These are phyloP conservation scores for Rosellinia necatrix DNA, from an alignment of 2,329 filamentous ascomycete species.

Conservation along the genomic window DNA sequence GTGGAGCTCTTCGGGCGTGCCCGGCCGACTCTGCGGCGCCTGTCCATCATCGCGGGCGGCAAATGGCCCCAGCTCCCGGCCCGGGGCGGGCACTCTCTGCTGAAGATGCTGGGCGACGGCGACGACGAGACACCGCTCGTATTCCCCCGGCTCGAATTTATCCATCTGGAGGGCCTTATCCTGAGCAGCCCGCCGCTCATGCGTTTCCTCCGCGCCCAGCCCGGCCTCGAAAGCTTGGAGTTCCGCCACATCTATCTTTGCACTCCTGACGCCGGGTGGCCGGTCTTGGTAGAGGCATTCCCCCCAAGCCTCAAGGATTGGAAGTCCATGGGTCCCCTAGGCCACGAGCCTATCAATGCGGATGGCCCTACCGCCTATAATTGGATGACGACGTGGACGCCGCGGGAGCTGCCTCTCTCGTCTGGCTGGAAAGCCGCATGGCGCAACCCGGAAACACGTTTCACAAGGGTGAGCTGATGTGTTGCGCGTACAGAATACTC, in stretches of 20 bases:
- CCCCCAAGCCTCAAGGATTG: slow-evolving; percentile 12
- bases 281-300: slow-evolving; percentile 11
- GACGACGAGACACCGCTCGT: slow-evolving; percentile 10
- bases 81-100: slow-evolving; percentile 17
- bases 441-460: neutral
- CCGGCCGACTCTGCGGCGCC: slow-evolving; percentile 14
- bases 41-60: slow-evolving; percentile 15
- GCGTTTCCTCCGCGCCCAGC: slow-evolving; percentile 20
- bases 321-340: slow-evolving; percentile 8
- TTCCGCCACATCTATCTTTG: slow-evolving; percentile 26
- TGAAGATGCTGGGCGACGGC: slow-evolving; percentile 22
- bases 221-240: slow-evolving; percentile 18
- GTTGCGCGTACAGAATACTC: neutral
- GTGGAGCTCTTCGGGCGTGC: slow-evolving; percentile 19
- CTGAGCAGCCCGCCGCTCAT: slow-evolving; percentile 22
- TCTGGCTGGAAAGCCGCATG: slow-evolving; percentile 5
- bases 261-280: slow-evolving; percentile 18
- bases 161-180: slow-evolving; percentile 11
- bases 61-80: slow-evolving; percentile 16
- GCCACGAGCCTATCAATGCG: slow-evolving; percentile 13
- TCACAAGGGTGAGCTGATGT: slow-evolving; percentile 11
- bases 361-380: slow-evolving; percentile 19
- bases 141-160: slow-evolving; percentile 15
- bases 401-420: neutral
- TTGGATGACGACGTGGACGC: slow-evolving; percentile 17